Percentiles rank a stretch among this genome's conserved stretches.
Conservation (phyloP, 805 yeast genomes). For the Nakazawaea holstii region DNA sequence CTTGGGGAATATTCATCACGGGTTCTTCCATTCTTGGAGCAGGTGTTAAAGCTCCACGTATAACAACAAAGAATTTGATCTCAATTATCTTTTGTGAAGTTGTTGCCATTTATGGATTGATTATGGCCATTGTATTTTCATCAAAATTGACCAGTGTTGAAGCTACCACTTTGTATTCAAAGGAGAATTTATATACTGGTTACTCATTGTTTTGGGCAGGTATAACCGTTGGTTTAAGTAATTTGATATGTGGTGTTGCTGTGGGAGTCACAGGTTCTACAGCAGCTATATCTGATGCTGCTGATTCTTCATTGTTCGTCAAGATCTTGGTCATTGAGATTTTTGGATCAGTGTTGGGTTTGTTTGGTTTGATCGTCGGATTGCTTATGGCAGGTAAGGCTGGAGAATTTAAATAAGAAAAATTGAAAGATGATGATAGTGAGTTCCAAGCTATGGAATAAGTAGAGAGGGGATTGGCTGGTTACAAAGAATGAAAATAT, state of each 20-base stretch:
- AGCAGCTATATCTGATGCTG: slow-evolving; percentile 98
- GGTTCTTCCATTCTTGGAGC: slow-evolving; percentile 96
- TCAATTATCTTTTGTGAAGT: slow-evolving; percentile 98
- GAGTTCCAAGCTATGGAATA: neutral
- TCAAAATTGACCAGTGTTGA: slow-evolving; percentile 76
- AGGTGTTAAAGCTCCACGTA: slow-evolving; percentile 96
- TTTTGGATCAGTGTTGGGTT: slow-evolving; percentile 93
- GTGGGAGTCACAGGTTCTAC: slow-evolving; percentile 98
- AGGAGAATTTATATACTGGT: slow-evolving; percentile 89
- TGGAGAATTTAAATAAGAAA: slow-evolving; percentile 61
- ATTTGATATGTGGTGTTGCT: slow-evolving; percentile 93
- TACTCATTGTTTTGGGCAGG: slow-evolving; percentile 98
- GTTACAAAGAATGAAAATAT: neutral
- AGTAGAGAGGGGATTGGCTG: neutral
- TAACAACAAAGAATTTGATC: slow-evolving; percentile 93
- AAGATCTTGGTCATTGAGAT: slow-evolving; percentile 95
- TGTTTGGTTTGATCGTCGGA: slow-evolving; percentile 95
- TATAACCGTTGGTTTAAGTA: slow-evolving; percentile 87
- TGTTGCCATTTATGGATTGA: slow-evolving; percentile 96
- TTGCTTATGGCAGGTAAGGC: slow-evolving; percentile 96
- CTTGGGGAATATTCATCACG: slow-evolving; percentile 98
- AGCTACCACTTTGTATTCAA: slow-evolving; percentile 58
- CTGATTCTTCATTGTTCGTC: slow-evolving; percentile 90
- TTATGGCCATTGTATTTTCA: slow-evolving; percentile 95
- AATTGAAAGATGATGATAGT: neutral